Evolutionary conservation across 352 stramenopile species (phyloP), one percentile per base, ranked within the genome.

Genomic region (Phytophthora agathidicida): DNA sequence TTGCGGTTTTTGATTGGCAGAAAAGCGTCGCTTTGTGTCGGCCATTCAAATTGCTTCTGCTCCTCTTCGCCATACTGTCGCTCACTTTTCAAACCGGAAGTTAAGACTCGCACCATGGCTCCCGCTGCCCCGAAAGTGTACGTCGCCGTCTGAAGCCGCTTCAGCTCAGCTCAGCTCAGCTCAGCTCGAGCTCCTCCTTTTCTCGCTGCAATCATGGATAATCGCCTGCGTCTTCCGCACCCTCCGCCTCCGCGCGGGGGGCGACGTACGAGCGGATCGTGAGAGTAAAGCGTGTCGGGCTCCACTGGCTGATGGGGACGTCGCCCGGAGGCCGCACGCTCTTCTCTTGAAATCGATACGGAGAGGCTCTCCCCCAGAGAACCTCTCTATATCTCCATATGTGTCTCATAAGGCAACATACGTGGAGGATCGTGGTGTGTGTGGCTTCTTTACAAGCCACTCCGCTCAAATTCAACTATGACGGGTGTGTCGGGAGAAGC

Each of bases 31-130:
- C 55, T n/a, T n/a, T n/a, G 23, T 62, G 55, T 49, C 23, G 36
- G 46, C 66, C 61, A 75, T 70, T 83, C 75, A 78, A 80, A 71
- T 60, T 22, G n/a, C 9, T 22, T 20, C 9, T 19, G 37, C n/a
- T n/a, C n/a, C n/a, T n/a, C n/a, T n/a, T n/a, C n/a, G n/a, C n/a
- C 11, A 14, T 17, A 2, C n/a, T 1, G 8, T 26, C n/a, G 11
- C 38, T 71, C 81, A 91, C 81, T 91, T 91, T 93, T 93, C 84
- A 93, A 93, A 93, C 84, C 77, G 81, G 80, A 91, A 89, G 79
- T 91, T 89, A 65, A 60, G 38, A 73, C 65, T 80, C 73, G 71
- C 62, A 76, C 61, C 73, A 93, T 93, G 84, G 80, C 84, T 77
- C 77, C 81, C 57, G 65, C 72, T 77, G 68, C 77, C 60, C 78